These are phyloP conservation scores for Keithomyces neogunnii DNA, from an alignment of 2,329 filamentous ascomycete species.

Conservation along the genomic window DNA sequence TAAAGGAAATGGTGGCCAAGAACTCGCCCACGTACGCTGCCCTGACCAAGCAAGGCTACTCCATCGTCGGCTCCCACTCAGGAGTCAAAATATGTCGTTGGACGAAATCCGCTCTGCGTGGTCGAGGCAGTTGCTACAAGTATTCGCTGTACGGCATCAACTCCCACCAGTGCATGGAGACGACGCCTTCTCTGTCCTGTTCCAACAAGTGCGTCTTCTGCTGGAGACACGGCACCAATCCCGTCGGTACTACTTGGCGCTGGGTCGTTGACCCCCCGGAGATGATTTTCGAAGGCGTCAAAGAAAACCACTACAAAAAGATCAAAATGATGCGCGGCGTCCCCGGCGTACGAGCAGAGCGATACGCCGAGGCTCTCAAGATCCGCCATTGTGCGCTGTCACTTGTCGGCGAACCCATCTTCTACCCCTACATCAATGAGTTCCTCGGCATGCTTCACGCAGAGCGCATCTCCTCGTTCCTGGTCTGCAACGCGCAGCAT, in stretches of 20 bases:
- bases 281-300: conserved; percentile 82
- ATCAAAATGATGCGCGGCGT: conserved; percentile 96
- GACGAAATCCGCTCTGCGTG: conserved; percentile 94
- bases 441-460: conserved; percentile 75
- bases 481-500: conserved; percentile 96
- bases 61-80: conserved; percentile 89
- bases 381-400: conserved; percentile 90
- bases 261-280: conserved; percentile 92
- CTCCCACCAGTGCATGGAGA: conserved; percentile 97
- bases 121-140: conserved; percentile 94
- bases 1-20: conserved; percentile 92
- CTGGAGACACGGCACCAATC: conserved; percentile 96
- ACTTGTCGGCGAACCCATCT: conserved; percentile 95
- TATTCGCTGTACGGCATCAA: conserved; percentile 95
- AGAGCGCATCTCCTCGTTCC: conserved; percentile 84
- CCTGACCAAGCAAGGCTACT: conserved; percentile 93
- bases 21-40: conserved; percentile 81
- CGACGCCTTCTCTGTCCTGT: conserved; percentile 89
- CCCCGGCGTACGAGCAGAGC: conserved; percentile 82
- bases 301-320: conserved; percentile 88
- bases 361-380: conserved; percentile 85
- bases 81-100: conserved; percentile 97
- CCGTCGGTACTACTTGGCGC: conserved; percentile 91
- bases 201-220: conserved; percentile 99
- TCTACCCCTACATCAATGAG: conserved; percentile 95